phyloP scores from a whole-genome alignment of 2,329 filamentous ascomycete genomes.

The Aspergillus latus region DNA sequence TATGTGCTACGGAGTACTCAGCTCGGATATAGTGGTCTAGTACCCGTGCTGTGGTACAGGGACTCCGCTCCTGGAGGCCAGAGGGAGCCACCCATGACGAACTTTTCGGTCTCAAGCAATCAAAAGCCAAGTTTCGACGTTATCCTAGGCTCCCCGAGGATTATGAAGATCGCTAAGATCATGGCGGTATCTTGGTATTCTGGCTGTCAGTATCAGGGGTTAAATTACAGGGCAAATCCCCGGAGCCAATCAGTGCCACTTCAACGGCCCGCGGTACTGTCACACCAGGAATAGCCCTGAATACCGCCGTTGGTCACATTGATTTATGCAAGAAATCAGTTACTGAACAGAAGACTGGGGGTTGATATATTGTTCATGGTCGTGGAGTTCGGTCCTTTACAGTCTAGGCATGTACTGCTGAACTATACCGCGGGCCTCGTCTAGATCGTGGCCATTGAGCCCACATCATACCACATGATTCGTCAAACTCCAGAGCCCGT shows the following conservation, averaged over 20 bases:
- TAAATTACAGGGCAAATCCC: conserved; percentile 9
- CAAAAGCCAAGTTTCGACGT: background rate
- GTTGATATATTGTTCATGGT: background rate
- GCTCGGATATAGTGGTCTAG: background rate
- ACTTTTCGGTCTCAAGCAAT: background rate
- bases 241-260: conserved; percentile 10
- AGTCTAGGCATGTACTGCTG: background rate
- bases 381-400: background rate
- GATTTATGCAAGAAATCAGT: background rate
- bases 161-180: conserved; percentile 5
- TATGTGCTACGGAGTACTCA: background rate
- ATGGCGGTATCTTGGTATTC: conserved; percentile 8
- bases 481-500: background rate
- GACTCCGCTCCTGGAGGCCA: background rate
- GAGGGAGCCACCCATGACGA: background rate
- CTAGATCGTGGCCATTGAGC: background rate
- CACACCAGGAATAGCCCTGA: conserved; percentile 4
- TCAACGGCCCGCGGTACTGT: conserved; percentile 8
- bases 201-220: conserved; percentile 15
- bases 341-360: background rate
- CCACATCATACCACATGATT: background rate
- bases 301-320: conserved; percentile 4
- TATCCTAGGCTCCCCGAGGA: background rate
- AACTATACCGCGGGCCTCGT: background rate
- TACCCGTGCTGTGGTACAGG: background rate